A percentile compares a stretch with the other conserved stretches of the same genome.
Conservation (phyloP, 768 basidiomycete species). For the Russula emetica region DNA sequence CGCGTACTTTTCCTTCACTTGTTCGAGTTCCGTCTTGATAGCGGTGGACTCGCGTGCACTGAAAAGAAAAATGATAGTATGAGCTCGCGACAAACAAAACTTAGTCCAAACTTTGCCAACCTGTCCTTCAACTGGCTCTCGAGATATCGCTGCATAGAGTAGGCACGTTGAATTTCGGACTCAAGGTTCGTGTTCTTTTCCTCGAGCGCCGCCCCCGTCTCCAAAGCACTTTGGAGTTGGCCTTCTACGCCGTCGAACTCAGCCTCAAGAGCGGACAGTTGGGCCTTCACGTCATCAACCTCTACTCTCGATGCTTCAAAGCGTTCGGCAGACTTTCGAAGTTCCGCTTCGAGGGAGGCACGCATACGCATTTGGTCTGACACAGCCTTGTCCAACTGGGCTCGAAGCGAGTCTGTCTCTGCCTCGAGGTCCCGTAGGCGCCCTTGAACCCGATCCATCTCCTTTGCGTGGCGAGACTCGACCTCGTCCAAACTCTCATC, state of each 20-base stretch:
- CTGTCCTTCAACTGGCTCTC: slow-evolving; percentile 62
- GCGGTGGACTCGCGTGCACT: slow-evolving; percentile 47
- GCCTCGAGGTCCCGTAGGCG: slow-evolving; percentile 21
- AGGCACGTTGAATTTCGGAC: slow-evolving; percentile 60
- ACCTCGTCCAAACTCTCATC: slow-evolving; percentile 30
- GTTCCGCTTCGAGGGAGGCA: slow-evolving; percentile 26
- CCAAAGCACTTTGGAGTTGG: slow-evolving; percentile 39
- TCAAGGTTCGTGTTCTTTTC: slow-evolving; percentile 54
- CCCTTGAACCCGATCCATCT: slow-evolving; percentile 22
- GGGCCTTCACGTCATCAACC: slow-evolving; percentile 23
- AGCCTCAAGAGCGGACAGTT: slow-evolving; percentile 37
- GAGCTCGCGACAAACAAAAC: slow-evolving; percentile 1
- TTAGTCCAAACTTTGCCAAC: slow-evolving; percentile 36
- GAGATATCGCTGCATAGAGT: slow-evolving; percentile 56
- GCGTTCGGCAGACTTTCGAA: slow-evolving; percentile 19
- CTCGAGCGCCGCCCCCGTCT: slow-evolving; percentile 53
- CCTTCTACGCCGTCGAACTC: slow-evolving; percentile 42
- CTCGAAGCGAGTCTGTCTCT: slow-evolving; percentile 16
- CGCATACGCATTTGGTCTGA: slow-evolving; percentile 8
- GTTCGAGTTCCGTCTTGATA: slow-evolving; percentile 33
- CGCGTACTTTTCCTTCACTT: slow-evolving; percentile 36
- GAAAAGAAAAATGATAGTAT: slow-evolving; percentile 8
- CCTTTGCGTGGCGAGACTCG: slow-evolving; percentile 28
- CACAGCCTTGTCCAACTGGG: slow-evolving; percentile 21
- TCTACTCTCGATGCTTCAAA: slow-evolving; percentile 8